These are phyloP conservation scores for Bruguiera sexangula DNA, from an alignment of 345 rosid species.

Conservation along the genomic window DNA sequence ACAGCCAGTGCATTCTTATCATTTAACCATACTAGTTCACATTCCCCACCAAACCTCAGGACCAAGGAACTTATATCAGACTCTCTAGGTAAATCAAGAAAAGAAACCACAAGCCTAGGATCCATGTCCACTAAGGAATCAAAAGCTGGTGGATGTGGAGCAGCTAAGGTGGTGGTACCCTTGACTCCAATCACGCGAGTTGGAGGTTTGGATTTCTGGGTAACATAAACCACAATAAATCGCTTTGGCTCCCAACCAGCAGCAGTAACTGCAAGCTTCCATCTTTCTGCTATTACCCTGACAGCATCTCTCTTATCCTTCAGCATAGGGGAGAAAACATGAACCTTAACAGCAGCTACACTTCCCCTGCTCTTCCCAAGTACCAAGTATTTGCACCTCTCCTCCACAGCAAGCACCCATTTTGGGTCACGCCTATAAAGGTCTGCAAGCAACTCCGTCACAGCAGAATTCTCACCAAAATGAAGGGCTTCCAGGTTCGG, in stretches of 20 bases:
- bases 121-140: slow-evolving; percentile 92
- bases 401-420: slow-evolving; percentile 91
- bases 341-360: slow-evolving; percentile 59
- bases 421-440: slow-evolving; percentile 85
- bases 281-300: slow-evolving; percentile 84
- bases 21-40: slow-evolving; percentile 88
- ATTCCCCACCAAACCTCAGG: slow-evolving; percentile 92
- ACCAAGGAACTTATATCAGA: slow-evolving; percentile 78
- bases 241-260: slow-evolving; percentile 98
- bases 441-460: slow-evolving; percentile 72
- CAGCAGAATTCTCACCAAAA: slow-evolving; percentile 70
- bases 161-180: slow-evolving; percentile 41
- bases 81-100: slow-evolving; percentile 86
- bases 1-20: slow-evolving; percentile 93
- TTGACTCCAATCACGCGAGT: slow-evolving; percentile 69
- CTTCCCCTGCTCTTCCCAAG: slow-evolving; percentile 71
- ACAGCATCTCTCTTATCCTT: slow-evolving; percentile 92
- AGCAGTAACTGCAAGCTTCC: slow-evolving; percentile 75
- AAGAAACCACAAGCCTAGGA: slow-evolving; percentile 85
- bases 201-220: slow-evolving; percentile 76
- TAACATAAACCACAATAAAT: slow-evolving; percentile 68
- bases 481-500: slow-evolving; percentile 81
- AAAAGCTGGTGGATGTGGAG: slow-evolving; percentile 52
- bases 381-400: slow-evolving; percentile 87
- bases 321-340: slow-evolving; percentile 86